These are phyloP conservation scores for Lagerstroemia speciosa DNA, from an alignment of 345 rosid species.

Conservation along the genomic window DNA sequence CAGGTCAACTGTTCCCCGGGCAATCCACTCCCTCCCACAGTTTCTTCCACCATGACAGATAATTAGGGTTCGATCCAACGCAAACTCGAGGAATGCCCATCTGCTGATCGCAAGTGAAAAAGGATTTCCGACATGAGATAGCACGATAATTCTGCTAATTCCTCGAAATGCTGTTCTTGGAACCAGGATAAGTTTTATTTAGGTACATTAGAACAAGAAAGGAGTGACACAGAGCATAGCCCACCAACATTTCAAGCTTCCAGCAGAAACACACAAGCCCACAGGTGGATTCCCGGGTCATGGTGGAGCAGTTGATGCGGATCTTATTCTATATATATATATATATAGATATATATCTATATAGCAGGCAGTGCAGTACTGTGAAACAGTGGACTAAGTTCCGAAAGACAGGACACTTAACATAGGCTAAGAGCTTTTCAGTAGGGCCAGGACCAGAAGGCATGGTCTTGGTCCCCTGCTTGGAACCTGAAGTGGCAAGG, in stretches of 20 bases:
- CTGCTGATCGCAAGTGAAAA: not conserved
- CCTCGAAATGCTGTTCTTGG: not conserved
- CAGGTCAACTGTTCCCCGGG: no score
- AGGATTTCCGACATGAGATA: no score
- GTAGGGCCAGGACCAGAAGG: slow-evolving; percentile 48
- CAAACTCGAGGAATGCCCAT: no score
- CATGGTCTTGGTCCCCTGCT: slow-evolving; percentile 29
- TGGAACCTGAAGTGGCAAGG: slow-evolving; percentile 40
- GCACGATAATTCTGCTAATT: not conserved
- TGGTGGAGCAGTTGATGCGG: not conserved
- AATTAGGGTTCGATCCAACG: no score
- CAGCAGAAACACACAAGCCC: not conserved
- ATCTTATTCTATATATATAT: not conserved
- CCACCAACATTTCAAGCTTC: not conserved
- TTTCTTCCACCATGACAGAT: no score
- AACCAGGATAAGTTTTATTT: not conserved
- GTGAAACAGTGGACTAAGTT: not conserved
- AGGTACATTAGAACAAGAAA: not conserved
- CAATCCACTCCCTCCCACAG: no score
- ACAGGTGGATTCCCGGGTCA: not conserved
- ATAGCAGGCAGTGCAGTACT: not conserved
- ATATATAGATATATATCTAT: not conserved
- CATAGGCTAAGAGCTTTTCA: slow-evolving; percentile 3
- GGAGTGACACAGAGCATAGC: not conserved
- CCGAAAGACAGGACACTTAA: not conserved